Conservation (phyloP, 345 rosid genomes). For the Gossypium herbaceum region DNA sequence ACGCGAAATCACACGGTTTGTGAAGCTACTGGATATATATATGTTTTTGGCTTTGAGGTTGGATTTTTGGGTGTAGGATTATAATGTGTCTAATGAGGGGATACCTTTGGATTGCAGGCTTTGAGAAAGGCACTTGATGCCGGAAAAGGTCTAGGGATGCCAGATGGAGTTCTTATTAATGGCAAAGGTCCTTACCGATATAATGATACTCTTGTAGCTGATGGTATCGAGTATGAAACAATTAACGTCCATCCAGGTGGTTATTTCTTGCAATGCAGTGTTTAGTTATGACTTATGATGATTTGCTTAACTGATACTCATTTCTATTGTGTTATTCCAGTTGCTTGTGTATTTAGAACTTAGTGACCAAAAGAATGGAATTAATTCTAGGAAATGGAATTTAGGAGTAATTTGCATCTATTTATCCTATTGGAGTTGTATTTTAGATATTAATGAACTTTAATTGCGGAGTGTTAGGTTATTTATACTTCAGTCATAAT, state of each 20-base stretch:
- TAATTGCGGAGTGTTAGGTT: no score
- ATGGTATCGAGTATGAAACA: conserved; percentile 68
- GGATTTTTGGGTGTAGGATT: neutral
- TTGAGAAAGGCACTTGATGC: conserved; percentile 87
- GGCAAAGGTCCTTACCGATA: conserved; percentile 97
- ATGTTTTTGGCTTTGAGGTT: neutral
- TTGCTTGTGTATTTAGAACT: neutral
- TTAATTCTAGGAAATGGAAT: no score
- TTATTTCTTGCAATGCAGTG: conserved; percentile 9
- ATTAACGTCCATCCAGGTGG: conserved; percentile 88
- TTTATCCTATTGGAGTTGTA: no score
- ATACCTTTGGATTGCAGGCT: conserved; percentile 45
- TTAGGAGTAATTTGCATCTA: no score
- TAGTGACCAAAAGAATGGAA: neutral
- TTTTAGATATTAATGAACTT: no score
- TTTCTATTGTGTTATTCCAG: neutral
- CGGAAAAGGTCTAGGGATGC: conserved; percentile 93
- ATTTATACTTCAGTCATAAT: no score
- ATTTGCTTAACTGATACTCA: neutral
- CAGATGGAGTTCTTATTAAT: conserved; percentile 91
- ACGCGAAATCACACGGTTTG: conserved; percentile 88
- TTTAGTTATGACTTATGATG: conserved; percentile 1
- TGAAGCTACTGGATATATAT: neutral
- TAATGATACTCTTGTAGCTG: conserved; percentile 76
- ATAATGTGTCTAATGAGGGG: neutral